Evolutionary conservation across 257 asterid genomes (phyloP), one percentile per base, ranked within the genome.

Genomic region (Nicotiana otophora): DNA sequence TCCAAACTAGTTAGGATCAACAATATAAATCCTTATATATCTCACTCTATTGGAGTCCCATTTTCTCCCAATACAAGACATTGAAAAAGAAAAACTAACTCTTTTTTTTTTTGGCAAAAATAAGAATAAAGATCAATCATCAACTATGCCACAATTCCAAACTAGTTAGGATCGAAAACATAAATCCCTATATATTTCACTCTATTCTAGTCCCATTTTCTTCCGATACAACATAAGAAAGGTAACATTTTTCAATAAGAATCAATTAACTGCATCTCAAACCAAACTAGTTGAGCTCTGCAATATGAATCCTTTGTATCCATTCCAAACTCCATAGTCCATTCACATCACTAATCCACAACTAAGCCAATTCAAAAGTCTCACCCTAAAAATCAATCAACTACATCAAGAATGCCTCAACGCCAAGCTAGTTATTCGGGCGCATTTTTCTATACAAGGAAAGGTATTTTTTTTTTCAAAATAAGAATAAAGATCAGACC

Each of bases 21-120:
- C 0, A 2, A 42, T 42, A 42, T 3, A 42, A 42, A 42, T 42
- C 12, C 51, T 12, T 9, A 2, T 42, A 42, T 42, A 42, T 42
- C 2, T 2, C 51, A 42, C 51, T 42, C 51, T 42, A 42, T 1
- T 42, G 51, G 51, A 0, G 0, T 9, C 51, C 51, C 9, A 9
- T 42, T 42, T 9, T 42, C 51, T 42, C 51, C 51, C 0, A 1
- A 53, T 4, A 53, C 58, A 53, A 23, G 58, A 53, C 58, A 53
- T 11, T 53, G 5, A 11, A 53, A 19, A 53, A 42, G 46, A 57
- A 5, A 20, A 60, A 2, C 31, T 2, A 19, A 28, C 16, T 9
- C 97, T 95, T 94, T 94, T 54, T 94, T 0, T 28, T 39, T 17
- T 11, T 26, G 1, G 46, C 36, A 58, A 64, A 82, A 53, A 2